These are phyloP conservation scores for Mucuna pruriens DNA, from an alignment of 306 rosid species.

Conservation along the genomic window DNA sequence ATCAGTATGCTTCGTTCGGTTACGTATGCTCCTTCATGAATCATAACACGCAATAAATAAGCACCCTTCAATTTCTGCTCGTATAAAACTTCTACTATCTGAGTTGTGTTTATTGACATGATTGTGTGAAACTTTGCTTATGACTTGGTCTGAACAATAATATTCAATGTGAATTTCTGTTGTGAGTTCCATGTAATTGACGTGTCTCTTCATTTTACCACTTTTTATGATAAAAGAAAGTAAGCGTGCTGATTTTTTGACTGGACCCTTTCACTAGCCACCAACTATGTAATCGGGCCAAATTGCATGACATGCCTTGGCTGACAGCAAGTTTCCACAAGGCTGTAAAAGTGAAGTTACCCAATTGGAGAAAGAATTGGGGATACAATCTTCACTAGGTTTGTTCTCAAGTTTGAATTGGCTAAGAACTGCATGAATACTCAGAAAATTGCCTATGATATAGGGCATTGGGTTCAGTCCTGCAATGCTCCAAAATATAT, in stretches of 20 bases:
- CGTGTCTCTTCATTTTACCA: too few relatives aligned
- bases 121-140: too few relatives aligned
- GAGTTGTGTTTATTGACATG: too few relatives aligned
- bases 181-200: too few relatives aligned
- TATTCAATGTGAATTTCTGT: too few relatives aligned
- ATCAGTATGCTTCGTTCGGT: too few relatives aligned
- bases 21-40: background rate
- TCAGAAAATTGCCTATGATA: background rate
- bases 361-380: background rate
- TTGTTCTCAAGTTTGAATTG: background rate
- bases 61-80: background rate
- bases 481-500: background rate
- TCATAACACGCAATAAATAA: background rate
- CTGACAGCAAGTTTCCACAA: constrained; percentile 27
- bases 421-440: background rate
- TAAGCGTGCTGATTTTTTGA: constrained; percentile 16
- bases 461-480: background rate
- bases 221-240: too few relatives aligned
- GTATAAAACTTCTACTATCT: background rate
- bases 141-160: too few relatives aligned
- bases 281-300: constrained; percentile 27
- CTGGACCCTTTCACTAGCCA: constrained; percentile 7
- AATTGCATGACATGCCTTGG: constrained; percentile 8
- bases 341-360: constrained; percentile 29
- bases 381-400: constrained; percentile 25